Percentiles rank a stretch among this genome's conserved stretches.
These are phyloP conservation scores for Trametopsis cervina DNA, from an alignment of 768 basidiomycete genomes.

Conservation along the genomic window DNA sequence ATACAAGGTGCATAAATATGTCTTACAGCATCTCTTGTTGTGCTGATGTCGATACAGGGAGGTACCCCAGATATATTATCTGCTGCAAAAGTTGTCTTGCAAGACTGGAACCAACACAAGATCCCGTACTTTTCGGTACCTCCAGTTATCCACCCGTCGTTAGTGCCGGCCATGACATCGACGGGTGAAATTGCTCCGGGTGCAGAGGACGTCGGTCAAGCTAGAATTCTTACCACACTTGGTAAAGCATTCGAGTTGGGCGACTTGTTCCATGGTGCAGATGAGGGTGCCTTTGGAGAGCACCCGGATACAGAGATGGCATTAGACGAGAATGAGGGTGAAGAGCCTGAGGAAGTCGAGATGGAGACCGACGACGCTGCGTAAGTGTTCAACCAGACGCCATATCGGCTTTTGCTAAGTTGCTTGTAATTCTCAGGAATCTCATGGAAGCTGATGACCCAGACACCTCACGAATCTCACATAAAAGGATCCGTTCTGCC, in stretches of 20 bases:
- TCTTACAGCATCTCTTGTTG: not conserved
- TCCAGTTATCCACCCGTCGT: conserved; percentile 72
- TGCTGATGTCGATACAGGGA: conserved; percentile 41
- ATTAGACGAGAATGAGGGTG: conserved; percentile 27
- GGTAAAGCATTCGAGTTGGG: conserved; percentile 77
- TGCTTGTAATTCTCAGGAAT: conserved; percentile 6
- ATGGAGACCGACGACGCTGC: conserved; percentile 36
- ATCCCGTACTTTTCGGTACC: conserved; percentile 85
- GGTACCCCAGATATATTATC: conserved; percentile 85
- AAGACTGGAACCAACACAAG: conserved; percentile 95
- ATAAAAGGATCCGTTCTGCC: conserved; percentile 26
- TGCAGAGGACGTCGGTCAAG: conserved; percentile 75
- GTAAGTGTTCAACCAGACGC: conserved; percentile 18
- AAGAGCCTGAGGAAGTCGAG: conserved; percentile 19
- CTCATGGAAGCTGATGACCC: conserved; percentile 26
- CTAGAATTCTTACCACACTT: conserved; percentile 65
- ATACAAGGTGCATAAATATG: conserved; percentile 50
- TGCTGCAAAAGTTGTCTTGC: conserved; percentile 74
- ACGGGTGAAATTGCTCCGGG: conserved; percentile 56
- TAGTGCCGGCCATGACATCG: conserved; percentile 43
- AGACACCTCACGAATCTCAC: conserved; percentile 18
- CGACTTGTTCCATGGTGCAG: conserved; percentile 75
- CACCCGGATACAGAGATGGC: conserved; percentile 17
- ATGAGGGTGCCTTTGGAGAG: conserved; percentile 65
- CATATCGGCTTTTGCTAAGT: too few relatives aligned